Evolutionary conservation across 2,329 filamentous ascomycete species (phyloP), one percentile per base, ranked within the genome.

Genomic region (Cladobotryum mycophilum): DNA sequence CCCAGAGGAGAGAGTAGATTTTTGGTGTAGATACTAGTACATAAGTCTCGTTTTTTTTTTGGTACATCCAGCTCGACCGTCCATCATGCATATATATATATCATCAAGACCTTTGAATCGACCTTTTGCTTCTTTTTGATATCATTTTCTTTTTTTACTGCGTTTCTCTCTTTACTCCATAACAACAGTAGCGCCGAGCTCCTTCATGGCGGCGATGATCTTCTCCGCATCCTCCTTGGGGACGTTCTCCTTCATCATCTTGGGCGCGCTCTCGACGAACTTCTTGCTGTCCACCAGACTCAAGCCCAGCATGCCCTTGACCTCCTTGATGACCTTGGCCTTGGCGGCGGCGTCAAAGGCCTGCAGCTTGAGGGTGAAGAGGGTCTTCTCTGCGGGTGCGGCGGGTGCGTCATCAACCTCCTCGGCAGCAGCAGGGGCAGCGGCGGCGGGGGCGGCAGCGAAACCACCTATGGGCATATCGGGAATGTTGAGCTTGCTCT

Each of bases 261-360:
- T 99, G 58, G 93, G 93, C 61, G 88, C 91, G 67, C 88, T 89
- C 80, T 99, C 93, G 59, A 99, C 93, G 66, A 99, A 99, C 79
- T 99, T 99, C 86, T 99, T 99, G 76, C 89, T 95, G 74, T 99
- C 93, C 61, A 99, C 95, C 76, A 99, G 80, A 69, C 88, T 95
- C 67, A 99, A 75, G 41, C 93, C 93, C 54, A 99, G 78, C 82
- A 99, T 80, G 65, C 83, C 85, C 84, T 99, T 99, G 76, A 99
- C 81, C 78, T 99, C 93, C 82, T 99, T 99, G 81, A 99, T 99
- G 64, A 99, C 79, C 86, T 99, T 99, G 64, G 95, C 90, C 80
- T 99, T 99, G 58, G 92, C 76, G 46, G 74, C 79, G 25, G 90
- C 79, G 48, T 99, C 95, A 69, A 97, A 95, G 35, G 86, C 86